Evolutionary conservation across 2,329 filamentous ascomycete species (phyloP).

Genomic region (Emergomyces africanus): DNA sequence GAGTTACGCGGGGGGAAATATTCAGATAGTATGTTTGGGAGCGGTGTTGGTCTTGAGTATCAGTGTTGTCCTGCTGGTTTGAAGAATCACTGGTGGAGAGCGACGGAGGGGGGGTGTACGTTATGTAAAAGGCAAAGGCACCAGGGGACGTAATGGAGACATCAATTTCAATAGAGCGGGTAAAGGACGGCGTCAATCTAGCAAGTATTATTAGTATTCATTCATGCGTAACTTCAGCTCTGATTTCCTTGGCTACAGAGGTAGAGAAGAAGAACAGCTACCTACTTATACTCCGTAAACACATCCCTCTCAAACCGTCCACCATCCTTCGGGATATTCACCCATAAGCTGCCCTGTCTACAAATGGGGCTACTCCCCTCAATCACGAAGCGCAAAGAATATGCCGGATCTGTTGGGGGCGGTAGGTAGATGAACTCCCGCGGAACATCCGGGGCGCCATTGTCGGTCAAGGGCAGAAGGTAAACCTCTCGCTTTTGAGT

Average conservation of each 20-base stretch:
- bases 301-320: slow-evolving; percentile 61
- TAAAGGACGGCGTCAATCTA: slow-evolving; percentile 85
- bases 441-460: slow-evolving; percentile 79
- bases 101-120: slow-evolving; percentile 74
- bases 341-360: slow-evolving; percentile 86
- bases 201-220: neutral
- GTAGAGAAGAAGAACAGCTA: slow-evolving; percentile 4
- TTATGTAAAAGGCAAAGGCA: slow-evolving; percentile 88
- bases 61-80: slow-evolving; percentile 25
- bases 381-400: slow-evolving; percentile 77
- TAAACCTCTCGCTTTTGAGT: slow-evolving; percentile 45
- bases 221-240: slow-evolving; percentile 1
- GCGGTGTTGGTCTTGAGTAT: slow-evolving; percentile 33
- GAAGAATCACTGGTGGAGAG: slow-evolving; percentile 43
- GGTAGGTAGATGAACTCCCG: slow-evolving; percentile 88
- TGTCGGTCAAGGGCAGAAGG: slow-evolving; percentile 78
- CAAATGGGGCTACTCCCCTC: slow-evolving; percentile 95
- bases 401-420: slow-evolving; percentile 56
- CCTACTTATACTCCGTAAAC: slow-evolving; percentile 84
- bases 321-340: slow-evolving; percentile 77
- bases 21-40: slow-evolving; percentile 85
- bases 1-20: slow-evolving; percentile 66
- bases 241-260: neutral
- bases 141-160: slow-evolving; percentile 72
- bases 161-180: slow-evolving; percentile 78